Evolutionary conservation across 192 early-diverging fungal species (phyloP).

Genomic region (Podila epigama): DNA sequence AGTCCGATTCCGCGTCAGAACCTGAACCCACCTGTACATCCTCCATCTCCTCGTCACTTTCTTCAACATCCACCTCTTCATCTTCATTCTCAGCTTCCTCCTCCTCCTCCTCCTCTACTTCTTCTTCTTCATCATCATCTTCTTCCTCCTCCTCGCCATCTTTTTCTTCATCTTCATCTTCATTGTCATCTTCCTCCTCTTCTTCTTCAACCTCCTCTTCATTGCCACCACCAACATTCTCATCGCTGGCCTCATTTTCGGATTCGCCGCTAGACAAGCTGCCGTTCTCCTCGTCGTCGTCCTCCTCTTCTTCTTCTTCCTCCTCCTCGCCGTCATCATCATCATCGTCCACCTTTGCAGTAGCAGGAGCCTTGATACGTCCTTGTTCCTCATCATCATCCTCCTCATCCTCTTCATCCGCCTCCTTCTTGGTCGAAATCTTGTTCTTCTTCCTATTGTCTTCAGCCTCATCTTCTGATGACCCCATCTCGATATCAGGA

Average conservation of each 20-base stretch:
- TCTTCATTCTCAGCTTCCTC: background rate
- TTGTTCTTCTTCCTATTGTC: background rate
- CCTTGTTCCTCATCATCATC: constrained; percentile 8
- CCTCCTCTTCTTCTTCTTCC: constrained; percentile 6
- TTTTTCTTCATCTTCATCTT: constrained; percentile 1
- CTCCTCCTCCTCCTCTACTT: background rate
- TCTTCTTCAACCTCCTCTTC: background rate
- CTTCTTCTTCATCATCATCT: background rate
- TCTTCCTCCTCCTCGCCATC: background rate
- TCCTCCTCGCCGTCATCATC: no score
- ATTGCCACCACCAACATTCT: background rate
- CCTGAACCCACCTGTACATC: no score
- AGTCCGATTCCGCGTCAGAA: no score
- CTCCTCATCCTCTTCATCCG: constrained; percentile 1
- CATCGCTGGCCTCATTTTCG: background rate
- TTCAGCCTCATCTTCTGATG: background rate
- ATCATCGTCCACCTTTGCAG: background rate
- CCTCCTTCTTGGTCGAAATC: background rate
- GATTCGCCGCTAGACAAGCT: background rate
- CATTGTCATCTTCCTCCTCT: background rate
- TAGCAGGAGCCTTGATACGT: no score
- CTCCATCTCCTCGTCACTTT: background rate
- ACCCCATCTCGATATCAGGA: constrained; percentile 18
- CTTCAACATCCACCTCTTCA: background rate
- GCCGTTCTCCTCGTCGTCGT: constrained; percentile 3